phyloP scores from a whole-genome alignment of 306 rosid species.

The Cicer cuneatum region DNA sequence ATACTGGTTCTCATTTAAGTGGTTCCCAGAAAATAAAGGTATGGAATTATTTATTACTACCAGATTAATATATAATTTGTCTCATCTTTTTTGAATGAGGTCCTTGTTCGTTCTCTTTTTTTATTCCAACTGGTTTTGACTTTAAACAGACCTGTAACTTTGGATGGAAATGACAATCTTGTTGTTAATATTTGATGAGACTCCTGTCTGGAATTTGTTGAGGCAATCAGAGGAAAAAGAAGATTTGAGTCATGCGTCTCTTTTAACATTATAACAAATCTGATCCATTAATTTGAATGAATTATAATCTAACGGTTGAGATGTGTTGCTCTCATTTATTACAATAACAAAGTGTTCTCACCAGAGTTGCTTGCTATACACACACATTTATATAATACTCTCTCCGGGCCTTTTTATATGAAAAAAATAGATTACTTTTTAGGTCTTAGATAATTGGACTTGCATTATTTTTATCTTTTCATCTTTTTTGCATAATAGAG shows the following conservation, averaged over 20 bases:
- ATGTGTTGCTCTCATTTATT: too few relatives aligned
- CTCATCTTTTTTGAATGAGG: constrained; percentile 19
- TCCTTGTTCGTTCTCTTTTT: background rate
- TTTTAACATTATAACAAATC: too few relatives aligned
- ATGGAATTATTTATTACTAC: constrained; percentile 27
- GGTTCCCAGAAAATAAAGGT: constrained; percentile 68
- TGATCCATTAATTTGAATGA: too few relatives aligned
- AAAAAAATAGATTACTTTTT: too few relatives aligned
- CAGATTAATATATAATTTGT: constrained; percentile 16
- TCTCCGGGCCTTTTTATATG: too few relatives aligned
- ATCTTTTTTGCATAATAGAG: background rate
- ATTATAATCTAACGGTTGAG: too few relatives aligned
- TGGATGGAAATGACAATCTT: constrained; percentile 20
- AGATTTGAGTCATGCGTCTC: too few relatives aligned
- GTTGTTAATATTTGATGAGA: constrained; percentile 9
- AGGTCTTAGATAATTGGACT: background rate
- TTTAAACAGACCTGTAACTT: constrained; percentile 13
- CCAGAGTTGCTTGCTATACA: too few relatives aligned
- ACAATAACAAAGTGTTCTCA: too few relatives aligned
- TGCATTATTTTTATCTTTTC: background rate
- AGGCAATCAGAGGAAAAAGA: too few relatives aligned
- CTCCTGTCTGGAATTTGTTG: constrained; percentile 12
- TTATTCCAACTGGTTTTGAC: constrained; percentile 14
- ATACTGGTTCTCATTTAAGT: constrained; percentile 51
- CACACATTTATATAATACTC: too few relatives aligned